These are phyloP conservation scores for Marasmius tenuissimus DNA, from an alignment of 1,284 basidiomycete species.

Conservation along the genomic window DNA sequence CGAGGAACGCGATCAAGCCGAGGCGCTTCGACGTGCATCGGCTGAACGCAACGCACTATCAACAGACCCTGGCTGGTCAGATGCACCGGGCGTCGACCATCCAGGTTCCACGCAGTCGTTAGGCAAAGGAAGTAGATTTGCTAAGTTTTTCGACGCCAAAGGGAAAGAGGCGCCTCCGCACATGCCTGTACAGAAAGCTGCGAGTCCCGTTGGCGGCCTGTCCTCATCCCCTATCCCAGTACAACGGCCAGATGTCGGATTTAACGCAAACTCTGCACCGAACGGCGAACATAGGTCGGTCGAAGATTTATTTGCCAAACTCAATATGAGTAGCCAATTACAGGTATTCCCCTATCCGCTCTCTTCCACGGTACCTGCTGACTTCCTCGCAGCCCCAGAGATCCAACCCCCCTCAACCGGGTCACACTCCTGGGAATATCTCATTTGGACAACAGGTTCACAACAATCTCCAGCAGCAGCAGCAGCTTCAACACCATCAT, in stretches of 20 bases:
- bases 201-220: slow-evolving; percentile 35
- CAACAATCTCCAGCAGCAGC: slow-evolving; percentile 34
- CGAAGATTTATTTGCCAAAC: slow-evolving; percentile 76
- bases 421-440: slow-evolving; percentile 20
- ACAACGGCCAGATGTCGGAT: slow-evolving; percentile 46
- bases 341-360: slow-evolving; percentile 41
- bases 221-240: slow-evolving; percentile 44
- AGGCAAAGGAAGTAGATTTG: slow-evolving; percentile 75
- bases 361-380: neutral
- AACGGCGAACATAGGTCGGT: slow-evolving; percentile 56
- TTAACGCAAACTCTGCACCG: slow-evolving; percentile 36
- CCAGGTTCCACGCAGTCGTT: slow-evolving; percentile 44
- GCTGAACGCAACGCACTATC: slow-evolving; percentile 22
- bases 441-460: slow-evolving; percentile 33
- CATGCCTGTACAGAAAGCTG: slow-evolving; percentile 35
- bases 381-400: slow-evolving; percentile 26
- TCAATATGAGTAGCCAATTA: slow-evolving; percentile 65
- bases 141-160: slow-evolving; percentile 81
- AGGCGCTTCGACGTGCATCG: slow-evolving; percentile 35
- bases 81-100: slow-evolving; percentile 19
- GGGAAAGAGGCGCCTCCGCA: slow-evolving; percentile 41
- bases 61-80: slow-evolving; percentile 4
- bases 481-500: slow-evolving; percentile 43
- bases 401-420: slow-evolving; percentile 20
- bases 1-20: slow-evolving; percentile 44